These are phyloP conservation scores for Blastobotrys chiropterorum DNA, from an alignment of 805 yeast genomes.

Conservation along the genomic window DNA sequence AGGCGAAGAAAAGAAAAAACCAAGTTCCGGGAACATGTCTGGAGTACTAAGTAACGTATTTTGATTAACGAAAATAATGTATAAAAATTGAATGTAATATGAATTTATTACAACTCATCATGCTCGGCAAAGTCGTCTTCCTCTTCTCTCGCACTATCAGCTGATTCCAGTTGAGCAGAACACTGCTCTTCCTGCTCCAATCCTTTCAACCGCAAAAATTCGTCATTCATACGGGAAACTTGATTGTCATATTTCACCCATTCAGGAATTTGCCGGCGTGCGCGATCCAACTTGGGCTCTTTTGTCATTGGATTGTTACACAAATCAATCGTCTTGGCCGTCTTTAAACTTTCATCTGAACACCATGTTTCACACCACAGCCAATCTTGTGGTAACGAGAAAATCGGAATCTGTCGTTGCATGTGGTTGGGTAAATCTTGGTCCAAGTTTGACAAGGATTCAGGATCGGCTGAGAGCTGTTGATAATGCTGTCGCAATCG, in stretches of 20 bases:
- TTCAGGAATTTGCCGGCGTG: slow-evolving; percentile 70
- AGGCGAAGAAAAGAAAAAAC: slow-evolving; percentile 41
- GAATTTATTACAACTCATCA: not conserved
- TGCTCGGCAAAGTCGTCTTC: slow-evolving; percentile 17
- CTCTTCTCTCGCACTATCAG: not conserved
- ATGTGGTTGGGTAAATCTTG: slow-evolving; percentile 91
- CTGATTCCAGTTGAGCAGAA: not conserved
- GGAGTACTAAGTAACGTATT: slow-evolving; percentile 23
- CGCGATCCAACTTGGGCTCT: slow-evolving; percentile 71
- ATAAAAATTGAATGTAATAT: not conserved
- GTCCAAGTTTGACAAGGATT: slow-evolving; percentile 74
- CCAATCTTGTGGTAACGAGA: slow-evolving; percentile 77
- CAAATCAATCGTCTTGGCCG: slow-evolving; percentile 74
- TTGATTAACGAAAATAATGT: slow-evolving; percentile 11
- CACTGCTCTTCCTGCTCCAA: slow-evolving; percentile 1
- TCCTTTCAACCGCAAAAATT: slow-evolving; percentile 8
- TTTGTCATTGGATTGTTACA: slow-evolving; percentile 80
- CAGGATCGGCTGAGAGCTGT: slow-evolving; percentile 67
- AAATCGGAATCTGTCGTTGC: slow-evolving; percentile 61
- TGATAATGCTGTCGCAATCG: slow-evolving; percentile 78
- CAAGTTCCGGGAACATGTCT: slow-evolving; percentile 17
- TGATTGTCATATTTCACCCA: slow-evolving; percentile 64
- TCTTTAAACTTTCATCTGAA: slow-evolving; percentile 49
- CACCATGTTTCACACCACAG: slow-evolving; percentile 96
- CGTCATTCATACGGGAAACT: slow-evolving; percentile 30